Percentiles rank a stretch among this genome's conserved stretches.
Evolutionary conservation across 2,329 filamentous ascomycete genomes (phyloP).

Genomic region (Aureobasidium sp.): DNA sequence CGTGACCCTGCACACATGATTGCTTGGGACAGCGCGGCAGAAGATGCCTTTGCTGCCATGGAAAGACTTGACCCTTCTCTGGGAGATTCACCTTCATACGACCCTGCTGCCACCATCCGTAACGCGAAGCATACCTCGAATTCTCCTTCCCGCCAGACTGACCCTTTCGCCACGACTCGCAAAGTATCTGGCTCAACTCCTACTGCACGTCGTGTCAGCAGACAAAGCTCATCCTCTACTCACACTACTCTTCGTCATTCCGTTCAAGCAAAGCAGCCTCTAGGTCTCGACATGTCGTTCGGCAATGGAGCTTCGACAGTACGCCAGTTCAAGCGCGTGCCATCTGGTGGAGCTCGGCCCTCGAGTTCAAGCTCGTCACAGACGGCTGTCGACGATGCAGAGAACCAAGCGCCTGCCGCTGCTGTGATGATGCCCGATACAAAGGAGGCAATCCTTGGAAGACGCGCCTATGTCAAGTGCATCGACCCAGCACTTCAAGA

Average conservation of each 20-base stretch:
- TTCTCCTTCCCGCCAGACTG: slow-evolving; percentile 19
- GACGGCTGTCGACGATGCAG: slow-evolving; percentile 38
- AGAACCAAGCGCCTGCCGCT: slow-evolving; percentile 52
- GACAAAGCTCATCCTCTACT: slow-evolving; percentile 27
- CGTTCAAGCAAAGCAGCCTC: slow-evolving; percentile 54
- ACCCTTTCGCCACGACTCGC: slow-evolving; percentile 30
- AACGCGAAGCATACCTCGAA: slow-evolving; percentile 25
- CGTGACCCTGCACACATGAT: slow-evolving; percentile 39
- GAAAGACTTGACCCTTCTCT: slow-evolving; percentile 37
- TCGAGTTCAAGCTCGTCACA: slow-evolving; percentile 13
- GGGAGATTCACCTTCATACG: slow-evolving; percentile 21
- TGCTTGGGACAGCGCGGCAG: slow-evolving; percentile 26
- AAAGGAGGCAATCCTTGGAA: slow-evolving; percentile 77
- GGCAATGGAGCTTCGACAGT: slow-evolving; percentile 90
- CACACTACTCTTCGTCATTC: slow-evolving; percentile 38
- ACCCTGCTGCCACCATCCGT: slow-evolving; percentile 28
- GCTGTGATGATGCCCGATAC: slow-evolving; percentile 17
- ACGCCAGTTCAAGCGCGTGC: slow-evolving; percentile 82
- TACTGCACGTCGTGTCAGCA: slow-evolving; percentile 23
- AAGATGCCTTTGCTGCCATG: slow-evolving; percentile 29
- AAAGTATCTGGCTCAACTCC: slow-evolving; percentile 26
- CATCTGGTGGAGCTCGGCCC: slow-evolving; percentile 28
- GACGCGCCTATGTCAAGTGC: slow-evolving; percentile 70
- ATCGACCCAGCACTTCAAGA: slow-evolving; percentile 79
- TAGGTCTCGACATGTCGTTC: slow-evolving; percentile 85